phyloP scores from a whole-genome alignment of 2,329 filamentous ascomycete species.

The Alternaria brassicae region DNA sequence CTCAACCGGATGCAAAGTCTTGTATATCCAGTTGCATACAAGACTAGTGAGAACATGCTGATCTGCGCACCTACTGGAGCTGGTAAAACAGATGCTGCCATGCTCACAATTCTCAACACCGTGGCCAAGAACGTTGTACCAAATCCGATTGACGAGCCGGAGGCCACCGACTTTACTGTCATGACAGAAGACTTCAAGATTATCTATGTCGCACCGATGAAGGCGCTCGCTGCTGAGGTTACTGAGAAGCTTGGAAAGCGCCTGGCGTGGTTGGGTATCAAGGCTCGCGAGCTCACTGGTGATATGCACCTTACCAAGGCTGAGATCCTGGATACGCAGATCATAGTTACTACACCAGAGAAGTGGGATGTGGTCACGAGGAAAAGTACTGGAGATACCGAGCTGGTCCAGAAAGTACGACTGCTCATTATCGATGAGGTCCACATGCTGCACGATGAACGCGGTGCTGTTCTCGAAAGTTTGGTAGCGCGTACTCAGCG shows the following conservation, averaged over 20 bases:
- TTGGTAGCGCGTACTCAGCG: slow-evolving; percentile 93
- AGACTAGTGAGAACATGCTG: slow-evolving; percentile 97
- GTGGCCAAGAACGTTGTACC: slow-evolving; percentile 85
- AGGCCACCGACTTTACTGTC: slow-evolving; percentile 81
- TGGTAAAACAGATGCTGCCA: slow-evolving; percentile 97
- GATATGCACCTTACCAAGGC: slow-evolving; percentile 99
- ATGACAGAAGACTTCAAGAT: slow-evolving; percentile 92
- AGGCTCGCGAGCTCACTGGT: slow-evolving; percentile 91
- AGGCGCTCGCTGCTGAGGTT: slow-evolving; percentile 93
- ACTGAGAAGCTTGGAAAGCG: slow-evolving; percentile 93
- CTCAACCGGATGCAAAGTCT: slow-evolving; percentile 98
- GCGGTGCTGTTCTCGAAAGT: slow-evolving; percentile 94
- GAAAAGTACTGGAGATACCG: slow-evolving; percentile 96
- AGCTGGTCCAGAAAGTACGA: slow-evolving; percentile 95
- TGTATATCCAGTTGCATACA: slow-evolving; percentile 93
- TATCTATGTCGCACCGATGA: slow-evolving; percentile 99
- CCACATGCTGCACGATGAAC: slow-evolving; percentile 98
- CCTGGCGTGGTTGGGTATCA: slow-evolving; percentile 90
- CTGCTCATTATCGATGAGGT: slow-evolving; percentile 98
- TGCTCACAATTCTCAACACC: slow-evolving; percentile 92
- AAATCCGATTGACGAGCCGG: slow-evolving; percentile 75
- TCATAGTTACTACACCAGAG: slow-evolving; percentile 97
- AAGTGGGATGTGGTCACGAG: slow-evolving; percentile 99
- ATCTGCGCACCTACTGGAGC: slow-evolving; percentile 98
- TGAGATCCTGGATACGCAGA: slow-evolving; percentile 94